Base-by-base conservation (phyloP, 176 grass and related monocot genomes). In the Avena atlantica region DNA sequence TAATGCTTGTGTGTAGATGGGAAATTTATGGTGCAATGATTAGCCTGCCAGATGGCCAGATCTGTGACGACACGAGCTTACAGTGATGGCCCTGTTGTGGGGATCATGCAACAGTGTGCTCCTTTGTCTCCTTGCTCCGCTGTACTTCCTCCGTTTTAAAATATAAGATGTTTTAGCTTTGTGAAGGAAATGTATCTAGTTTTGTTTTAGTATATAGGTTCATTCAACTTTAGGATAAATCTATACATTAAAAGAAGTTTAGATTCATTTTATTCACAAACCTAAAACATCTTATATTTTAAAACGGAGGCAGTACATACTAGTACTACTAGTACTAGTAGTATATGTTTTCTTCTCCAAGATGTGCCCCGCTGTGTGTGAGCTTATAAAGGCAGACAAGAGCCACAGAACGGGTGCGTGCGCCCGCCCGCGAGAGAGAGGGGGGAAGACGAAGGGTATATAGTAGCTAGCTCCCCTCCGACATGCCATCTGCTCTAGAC, bases 21-120 rank as follows among this genome's bases (percentile, higher is more conserved):
- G 74, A 59, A 79, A 87, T 93, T 93, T 65, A 95, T 89, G 83
- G 88, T 62, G 83, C 85, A 75, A 90, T 87, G 87, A 95, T 95
- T 85, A 74, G 87, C 56, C 68, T 82, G 86, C 77, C 82, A 88
- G 70, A 67, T 70, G 86, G 53, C 86, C 86, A 91, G 90, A 91
- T 91, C 82, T 81, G 86, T 78, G 77, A 81, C 50, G 70, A 76
- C 62, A 80, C 53, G 61, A 88, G 86, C 60, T 62, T 83, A 50
- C 29, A 25, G 55, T 78, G 79, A 83, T 78, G 83, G 85, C 50
- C 48, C 50, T 42, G 70, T 52, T 76, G 73, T 53, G 82, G 82
- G 70, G 74, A 77, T 77, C 74, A 78, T 76, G 69, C 86, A 82
- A 88, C 86, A 81, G 78, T 85, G 69, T 27, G 80, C 52, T 85